These are phyloP conservation scores for Orbilia oligospora DNA, from an alignment of 2,329 filamentous ascomycete species.

Conservation along the genomic window DNA sequence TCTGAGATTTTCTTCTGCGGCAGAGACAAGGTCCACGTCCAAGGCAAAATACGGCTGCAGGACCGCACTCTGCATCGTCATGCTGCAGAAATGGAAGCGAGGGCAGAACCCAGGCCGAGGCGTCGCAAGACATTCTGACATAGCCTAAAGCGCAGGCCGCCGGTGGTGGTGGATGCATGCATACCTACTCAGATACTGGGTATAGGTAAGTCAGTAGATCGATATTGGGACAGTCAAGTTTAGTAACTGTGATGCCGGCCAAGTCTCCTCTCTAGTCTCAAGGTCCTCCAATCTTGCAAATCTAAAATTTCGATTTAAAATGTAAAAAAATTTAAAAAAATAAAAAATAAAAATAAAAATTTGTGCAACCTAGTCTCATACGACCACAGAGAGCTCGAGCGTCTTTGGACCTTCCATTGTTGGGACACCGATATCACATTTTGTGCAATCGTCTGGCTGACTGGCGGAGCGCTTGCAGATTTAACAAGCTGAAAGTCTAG, in stretches of 20 bases:
- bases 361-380: slow-evolving; percentile 53
- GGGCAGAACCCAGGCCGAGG: slow-evolving; percentile 36
- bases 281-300: slow-evolving; percentile 13
- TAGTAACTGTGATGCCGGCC: slow-evolving; percentile 15
- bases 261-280: slow-evolving; percentile 27
- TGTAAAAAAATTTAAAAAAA: slow-evolving; percentile 26
- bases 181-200: too few relatives aligned
- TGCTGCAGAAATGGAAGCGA: slow-evolving; percentile 57
- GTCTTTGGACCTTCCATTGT: slow-evolving; percentile 55
- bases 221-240: neutral
- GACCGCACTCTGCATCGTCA: slow-evolving; percentile 46
- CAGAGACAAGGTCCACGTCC: slow-evolving; percentile 53
- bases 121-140: slow-evolving; percentile 23
- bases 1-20: slow-evolving; percentile 59
- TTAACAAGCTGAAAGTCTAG: slow-evolving; percentile 27
- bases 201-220: neutral
- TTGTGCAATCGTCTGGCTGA: slow-evolving; percentile 34
- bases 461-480: slow-evolving; percentile 26
- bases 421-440: slow-evolving; percentile 37
- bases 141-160: slow-evolving; percentile 18
- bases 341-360: too few relatives aligned
- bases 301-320: slow-evolving; percentile 14
- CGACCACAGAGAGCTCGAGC: slow-evolving; percentile 48
- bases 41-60: slow-evolving; percentile 55
- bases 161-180: slow-evolving; percentile 1